phyloP scores from a whole-genome alignment of 1,284 basidiomycete species.

The Athelia sp. region DNA sequence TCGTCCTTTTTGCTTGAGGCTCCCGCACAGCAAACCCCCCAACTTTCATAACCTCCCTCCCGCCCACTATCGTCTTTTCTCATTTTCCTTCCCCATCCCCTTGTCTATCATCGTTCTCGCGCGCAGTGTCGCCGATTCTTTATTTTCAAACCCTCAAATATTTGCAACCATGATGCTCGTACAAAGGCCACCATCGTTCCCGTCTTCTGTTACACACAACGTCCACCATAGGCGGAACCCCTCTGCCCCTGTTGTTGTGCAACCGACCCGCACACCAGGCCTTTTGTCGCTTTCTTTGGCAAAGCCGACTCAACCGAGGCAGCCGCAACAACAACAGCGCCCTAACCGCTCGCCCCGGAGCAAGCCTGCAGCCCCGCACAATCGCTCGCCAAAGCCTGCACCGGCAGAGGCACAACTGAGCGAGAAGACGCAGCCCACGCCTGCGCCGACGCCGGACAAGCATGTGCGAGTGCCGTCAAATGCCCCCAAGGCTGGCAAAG shows the following conservation, averaged over 20 bases:
- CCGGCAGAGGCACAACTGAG: neutral
- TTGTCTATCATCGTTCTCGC: constrained; percentile 9
- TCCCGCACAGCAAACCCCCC: too few species aligned
- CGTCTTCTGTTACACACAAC: constrained; percentile 22
- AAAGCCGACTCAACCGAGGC: constrained; percentile 13
- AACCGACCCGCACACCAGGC: constrained; percentile 35
- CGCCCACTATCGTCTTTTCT: constrained; percentile 14
- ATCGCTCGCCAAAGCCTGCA: constrained; percentile 15
- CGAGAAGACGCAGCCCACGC: too few species aligned
- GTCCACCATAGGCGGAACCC: constrained; percentile 28
- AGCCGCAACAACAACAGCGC: constrained; percentile 21
- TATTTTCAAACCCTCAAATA: neutral
- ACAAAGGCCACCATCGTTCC: constrained; percentile 30
- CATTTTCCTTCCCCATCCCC: constrained; percentile 13
- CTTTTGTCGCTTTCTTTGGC: constrained; percentile 35
- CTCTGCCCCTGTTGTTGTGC: constrained; percentile 32
- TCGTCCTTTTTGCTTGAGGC: too few species aligned
- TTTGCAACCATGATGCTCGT: constrained; percentile 31
- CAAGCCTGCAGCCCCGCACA: constrained; percentile 15
- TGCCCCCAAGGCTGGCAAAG: too few species aligned
- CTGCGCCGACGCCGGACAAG: too few species aligned
- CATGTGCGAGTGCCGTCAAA: too few species aligned
- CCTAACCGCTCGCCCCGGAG: constrained; percentile 21
- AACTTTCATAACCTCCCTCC: too few species aligned
- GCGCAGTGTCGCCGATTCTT: neutral